Percentiles rank a stretch among this genome's conserved stretches.
Evolutionary conservation across 176 grass and related monocot species (phyloP).

Genomic region (Musa beccarii): DNA sequence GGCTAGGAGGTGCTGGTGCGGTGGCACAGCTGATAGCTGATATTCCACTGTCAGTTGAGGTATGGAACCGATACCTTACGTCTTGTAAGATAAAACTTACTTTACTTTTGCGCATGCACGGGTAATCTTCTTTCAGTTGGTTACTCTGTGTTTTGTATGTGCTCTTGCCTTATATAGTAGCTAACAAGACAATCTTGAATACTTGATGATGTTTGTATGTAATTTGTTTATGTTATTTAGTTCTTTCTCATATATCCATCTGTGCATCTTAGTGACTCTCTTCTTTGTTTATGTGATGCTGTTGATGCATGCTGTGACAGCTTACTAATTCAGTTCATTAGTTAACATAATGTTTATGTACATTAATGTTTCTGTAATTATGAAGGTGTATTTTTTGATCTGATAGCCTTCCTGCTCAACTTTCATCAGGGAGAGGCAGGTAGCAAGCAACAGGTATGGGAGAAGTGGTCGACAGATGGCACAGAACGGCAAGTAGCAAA

Average conservation of each 20-base stretch:
- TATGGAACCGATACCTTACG: slow-evolving; percentile 17
- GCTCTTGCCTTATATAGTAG: too few relatives aligned
- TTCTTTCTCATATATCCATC: neutral
- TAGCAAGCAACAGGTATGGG: slow-evolving; percentile 82
- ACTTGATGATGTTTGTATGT: too few relatives aligned
- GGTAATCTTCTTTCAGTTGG: neutral
- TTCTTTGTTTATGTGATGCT: neutral
- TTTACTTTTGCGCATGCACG: neutral
- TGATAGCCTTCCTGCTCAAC: slow-evolving; percentile 23
- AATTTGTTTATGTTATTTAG: too few relatives aligned
- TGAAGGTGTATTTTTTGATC: slow-evolving; percentile 28
- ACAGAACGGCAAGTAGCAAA: slow-evolving; percentile 90
- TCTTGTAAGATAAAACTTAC: neutral
- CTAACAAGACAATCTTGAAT: too few relatives aligned
- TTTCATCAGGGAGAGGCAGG: slow-evolving; percentile 74
- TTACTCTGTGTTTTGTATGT: too few relatives aligned
- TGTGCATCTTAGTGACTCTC: neutral
- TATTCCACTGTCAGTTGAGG: slow-evolving; percentile 84
- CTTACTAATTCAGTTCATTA: neutral
- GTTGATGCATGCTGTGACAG: neutral
- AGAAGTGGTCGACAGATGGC: slow-evolving; percentile 97
- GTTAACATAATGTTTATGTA: neutral
- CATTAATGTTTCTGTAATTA: slow-evolving; percentile 7
- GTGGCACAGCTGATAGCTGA: slow-evolving; percentile 96
- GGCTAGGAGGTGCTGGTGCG: slow-evolving; percentile 88